These are phyloP conservation scores for Heracleum sosnowskyi DNA, from an alignment of 129 eudicot species.

Conservation along the genomic window DNA sequence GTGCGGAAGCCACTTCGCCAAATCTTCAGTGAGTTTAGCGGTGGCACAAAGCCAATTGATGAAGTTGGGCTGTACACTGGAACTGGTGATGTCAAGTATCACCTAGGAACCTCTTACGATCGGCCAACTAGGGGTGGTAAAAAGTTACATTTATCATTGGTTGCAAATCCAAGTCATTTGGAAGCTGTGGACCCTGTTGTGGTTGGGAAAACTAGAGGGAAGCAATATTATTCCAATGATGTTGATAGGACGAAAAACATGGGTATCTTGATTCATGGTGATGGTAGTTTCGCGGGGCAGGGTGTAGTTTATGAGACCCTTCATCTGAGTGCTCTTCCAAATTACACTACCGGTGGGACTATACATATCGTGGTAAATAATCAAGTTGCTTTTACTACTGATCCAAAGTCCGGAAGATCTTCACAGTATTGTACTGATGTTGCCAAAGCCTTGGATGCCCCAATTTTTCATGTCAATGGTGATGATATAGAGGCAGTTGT, in stretches of 20 bases:
- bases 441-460: conserved; percentile 91
- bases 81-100: conserved; percentile 97
- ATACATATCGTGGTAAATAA: conserved; percentile 94
- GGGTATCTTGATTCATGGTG: conserved; percentile 90
- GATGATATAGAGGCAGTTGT: conserved; percentile 97
- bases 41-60: conserved; percentile 83
- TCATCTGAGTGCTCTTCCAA: conserved; percentile 95
- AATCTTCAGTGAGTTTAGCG: conserved; percentile 87
- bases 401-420: conserved; percentile 89
- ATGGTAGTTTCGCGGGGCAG: conserved; percentile 97
- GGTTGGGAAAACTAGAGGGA: conserved; percentile 90
- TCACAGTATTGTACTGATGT: conserved; percentile 98
- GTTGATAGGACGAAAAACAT: conserved; percentile 71
- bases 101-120: conserved; percentile 94
- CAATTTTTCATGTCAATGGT: conserved; percentile 96
- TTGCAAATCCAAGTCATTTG: conserved; percentile 96
- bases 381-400: conserved; percentile 97
- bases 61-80: conserved; percentile 94
- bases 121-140: conserved; percentile 97
- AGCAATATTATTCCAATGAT: conserved; percentile 86
- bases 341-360: conserved; percentile 98
- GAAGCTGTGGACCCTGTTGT: conserved; percentile 99
- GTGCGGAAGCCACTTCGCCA: conserved; percentile 86
- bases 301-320: conserved; percentile 93
- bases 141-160: conserved; percentile 83